Conservation (phyloP, 2,329 filamentous ascomycete genomes). For the Xylariaceae sp. region DNA sequence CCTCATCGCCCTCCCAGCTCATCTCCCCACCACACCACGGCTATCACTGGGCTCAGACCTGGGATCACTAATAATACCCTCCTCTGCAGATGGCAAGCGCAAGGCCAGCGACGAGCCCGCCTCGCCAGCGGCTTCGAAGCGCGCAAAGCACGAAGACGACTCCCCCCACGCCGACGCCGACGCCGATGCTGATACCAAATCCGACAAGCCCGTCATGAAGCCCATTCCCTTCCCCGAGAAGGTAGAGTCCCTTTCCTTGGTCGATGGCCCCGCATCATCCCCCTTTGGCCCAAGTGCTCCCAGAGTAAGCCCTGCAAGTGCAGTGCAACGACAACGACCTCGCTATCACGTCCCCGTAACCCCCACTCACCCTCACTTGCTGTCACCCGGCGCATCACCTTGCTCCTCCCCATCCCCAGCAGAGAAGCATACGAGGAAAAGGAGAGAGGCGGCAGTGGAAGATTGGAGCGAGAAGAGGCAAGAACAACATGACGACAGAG, state of each 20-base stretch:
- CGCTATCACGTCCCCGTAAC: too few relatives aligned
- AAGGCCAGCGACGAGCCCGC: slow-evolving; percentile 66
- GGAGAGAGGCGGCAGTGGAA: too few relatives aligned
- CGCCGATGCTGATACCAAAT: slow-evolving; percentile 27
- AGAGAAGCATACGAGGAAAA: too few relatives aligned
- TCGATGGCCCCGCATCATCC: neutral
- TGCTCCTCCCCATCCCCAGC: too few relatives aligned
- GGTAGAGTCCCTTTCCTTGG: slow-evolving; percentile 38
- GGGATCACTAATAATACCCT: too few relatives aligned
- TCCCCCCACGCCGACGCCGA: slow-evolving; percentile 13
- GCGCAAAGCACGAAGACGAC: slow-evolving; percentile 51
- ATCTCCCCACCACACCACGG: too few relatives aligned
- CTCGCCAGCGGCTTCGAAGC: slow-evolving; percentile 60
- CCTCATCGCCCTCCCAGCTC: too few relatives aligned
- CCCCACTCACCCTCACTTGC: too few relatives aligned
- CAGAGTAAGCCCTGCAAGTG: neutral
- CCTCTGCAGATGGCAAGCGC: slow-evolving; percentile 56
- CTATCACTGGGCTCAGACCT: too few relatives aligned
- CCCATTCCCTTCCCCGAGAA: slow-evolving; percentile 88
- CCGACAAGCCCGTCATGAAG: slow-evolving; percentile 51
- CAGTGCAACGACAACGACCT: too few relatives aligned
- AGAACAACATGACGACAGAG: neutral
- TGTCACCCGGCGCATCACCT: neutral
- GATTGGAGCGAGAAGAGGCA: neutral
- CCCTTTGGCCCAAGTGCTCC: neutral